Percentiles rank a stretch among this genome's conserved stretches.
Conservation (phyloP, 345 rosid species). For the Pseudoturritis turrita region DNA sequence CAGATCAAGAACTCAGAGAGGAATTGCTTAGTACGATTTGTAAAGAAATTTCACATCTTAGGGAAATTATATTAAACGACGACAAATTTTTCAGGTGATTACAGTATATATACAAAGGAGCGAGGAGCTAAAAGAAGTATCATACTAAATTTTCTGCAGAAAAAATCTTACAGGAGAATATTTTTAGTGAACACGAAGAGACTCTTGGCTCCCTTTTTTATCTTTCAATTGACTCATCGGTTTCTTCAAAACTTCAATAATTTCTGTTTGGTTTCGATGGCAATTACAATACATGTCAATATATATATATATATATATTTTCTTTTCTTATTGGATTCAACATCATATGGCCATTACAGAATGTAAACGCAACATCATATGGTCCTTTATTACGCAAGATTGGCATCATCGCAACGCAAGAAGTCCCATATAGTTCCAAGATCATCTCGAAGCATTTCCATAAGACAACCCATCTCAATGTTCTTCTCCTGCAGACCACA, state of each 20-base stretch:
- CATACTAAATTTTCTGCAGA: not conserved
- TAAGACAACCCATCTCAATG: not conserved
- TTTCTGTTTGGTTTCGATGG: not conserved
- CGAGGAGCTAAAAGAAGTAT: not conserved
- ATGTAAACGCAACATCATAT: not conserved
- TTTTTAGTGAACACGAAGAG: not conserved
- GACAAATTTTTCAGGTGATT: not conserved
- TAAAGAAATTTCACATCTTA: not conserved
- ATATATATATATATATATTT: no score
- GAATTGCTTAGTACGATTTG: not conserved
- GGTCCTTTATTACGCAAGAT: not conserved
- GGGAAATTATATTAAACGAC: not conserved
- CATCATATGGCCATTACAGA: no score
- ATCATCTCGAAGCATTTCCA: constrained; percentile 11
- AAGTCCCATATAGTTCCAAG: constrained; percentile 9
- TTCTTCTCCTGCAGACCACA: constrained; percentile 19
- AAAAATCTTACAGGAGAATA: not conserved
- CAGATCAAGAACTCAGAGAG: not conserved
- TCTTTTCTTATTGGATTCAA: no score
- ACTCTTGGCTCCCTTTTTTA: not conserved
- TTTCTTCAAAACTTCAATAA: not conserved
- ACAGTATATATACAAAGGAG: not conserved
- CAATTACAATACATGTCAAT: not conserved
- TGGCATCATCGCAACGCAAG: not conserved
- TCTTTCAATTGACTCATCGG: constrained; percentile 1